Evolutionary conservation across 352 stramenopile genomes (phyloP).

Genomic region (Pythium brassicae): DNA sequence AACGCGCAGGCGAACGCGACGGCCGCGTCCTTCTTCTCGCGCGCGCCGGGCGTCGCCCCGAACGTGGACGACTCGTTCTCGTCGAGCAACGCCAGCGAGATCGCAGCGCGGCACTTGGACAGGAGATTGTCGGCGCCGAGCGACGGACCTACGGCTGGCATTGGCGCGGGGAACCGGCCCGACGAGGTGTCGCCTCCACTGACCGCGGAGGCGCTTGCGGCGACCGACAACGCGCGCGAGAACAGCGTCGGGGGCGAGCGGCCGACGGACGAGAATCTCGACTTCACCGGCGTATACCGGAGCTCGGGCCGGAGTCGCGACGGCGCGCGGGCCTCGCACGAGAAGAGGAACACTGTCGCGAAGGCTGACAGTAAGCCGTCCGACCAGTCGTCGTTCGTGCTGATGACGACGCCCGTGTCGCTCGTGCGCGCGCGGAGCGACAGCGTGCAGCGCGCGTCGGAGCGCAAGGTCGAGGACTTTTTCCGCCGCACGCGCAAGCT

Average conservation of each 20-base stretch:
- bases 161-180: no score
- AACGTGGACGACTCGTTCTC: constrained; percentile 22
- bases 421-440: constrained; percentile 27
- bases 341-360: background rate
- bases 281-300: constrained; percentile 52
- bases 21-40: constrained; percentile 12
- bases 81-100: constrained; percentile 18
- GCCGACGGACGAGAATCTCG: constrained; percentile 27
- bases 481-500: constrained; percentile 31
- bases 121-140: background rate
- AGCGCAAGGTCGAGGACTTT: constrained; percentile 45
- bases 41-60: constrained; percentile 4
- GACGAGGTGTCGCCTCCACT: background rate
- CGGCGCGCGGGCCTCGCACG: constrained; percentile 1
- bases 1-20: constrained; percentile 5
- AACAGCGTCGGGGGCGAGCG: background rate
- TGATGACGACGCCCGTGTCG: constrained; percentile 10
- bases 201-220: background rate
- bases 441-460: constrained; percentile 34
- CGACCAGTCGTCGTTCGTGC: background rate
- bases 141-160: background rate
- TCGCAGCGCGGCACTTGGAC: constrained; percentile 3
- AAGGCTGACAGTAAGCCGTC: background rate
- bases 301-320: constrained; percentile 28
- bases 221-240: background rate